These are phyloP conservation scores for Davidsoniella neocaledoniae DNA, from an alignment of 2,329 filamentous ascomycete species.

Conservation along the genomic window DNA sequence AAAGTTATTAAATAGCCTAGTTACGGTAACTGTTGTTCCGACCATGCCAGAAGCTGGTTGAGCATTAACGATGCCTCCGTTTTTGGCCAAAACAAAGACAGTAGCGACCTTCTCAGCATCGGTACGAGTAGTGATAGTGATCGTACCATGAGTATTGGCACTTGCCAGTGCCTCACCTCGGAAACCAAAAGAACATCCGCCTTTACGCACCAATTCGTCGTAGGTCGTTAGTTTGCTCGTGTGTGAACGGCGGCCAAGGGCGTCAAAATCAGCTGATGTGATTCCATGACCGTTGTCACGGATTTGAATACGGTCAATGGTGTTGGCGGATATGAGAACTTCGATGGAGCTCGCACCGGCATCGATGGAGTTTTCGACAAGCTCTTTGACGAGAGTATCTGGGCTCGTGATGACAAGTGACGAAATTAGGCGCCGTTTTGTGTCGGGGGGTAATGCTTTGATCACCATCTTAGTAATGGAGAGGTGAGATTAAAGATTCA, in stretches of 20 bases:
- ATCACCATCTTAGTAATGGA: constrained; percentile 28
- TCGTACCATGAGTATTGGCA: constrained; percentile 39
- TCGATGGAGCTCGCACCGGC: constrained; percentile 50
- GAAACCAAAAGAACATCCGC: constrained; percentile 51
- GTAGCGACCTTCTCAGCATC: constrained; percentile 42
- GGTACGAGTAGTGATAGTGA: constrained; percentile 48
- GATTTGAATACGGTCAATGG: constrained; percentile 51
- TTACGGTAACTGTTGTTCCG: constrained; percentile 51
- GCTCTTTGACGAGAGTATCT: constrained; percentile 51
- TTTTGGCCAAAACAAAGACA: constrained; percentile 25
- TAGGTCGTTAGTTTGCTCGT: constrained; percentile 59
- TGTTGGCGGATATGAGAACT: constrained; percentile 46
- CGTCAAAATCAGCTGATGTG: constrained; percentile 38
- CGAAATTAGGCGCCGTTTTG: constrained; percentile 41
- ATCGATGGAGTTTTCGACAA: constrained; percentile 63
- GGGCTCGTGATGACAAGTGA: constrained; percentile 43
- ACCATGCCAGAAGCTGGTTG: constrained; percentile 33
- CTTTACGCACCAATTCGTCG: constrained; percentile 40
- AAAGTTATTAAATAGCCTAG: constrained; percentile 39
- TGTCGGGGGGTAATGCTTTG: constrained; percentile 28
- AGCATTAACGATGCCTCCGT: constrained; percentile 19
- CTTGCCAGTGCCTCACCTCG: constrained; percentile 58
- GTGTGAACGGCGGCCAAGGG: constrained; percentile 47
- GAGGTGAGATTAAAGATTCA: background rate
- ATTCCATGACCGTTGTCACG: constrained; percentile 63